Base-by-base conservation (phyloP, 2,329 filamentous ascomycete species). In the Colletotrichum coccodes region DNA sequence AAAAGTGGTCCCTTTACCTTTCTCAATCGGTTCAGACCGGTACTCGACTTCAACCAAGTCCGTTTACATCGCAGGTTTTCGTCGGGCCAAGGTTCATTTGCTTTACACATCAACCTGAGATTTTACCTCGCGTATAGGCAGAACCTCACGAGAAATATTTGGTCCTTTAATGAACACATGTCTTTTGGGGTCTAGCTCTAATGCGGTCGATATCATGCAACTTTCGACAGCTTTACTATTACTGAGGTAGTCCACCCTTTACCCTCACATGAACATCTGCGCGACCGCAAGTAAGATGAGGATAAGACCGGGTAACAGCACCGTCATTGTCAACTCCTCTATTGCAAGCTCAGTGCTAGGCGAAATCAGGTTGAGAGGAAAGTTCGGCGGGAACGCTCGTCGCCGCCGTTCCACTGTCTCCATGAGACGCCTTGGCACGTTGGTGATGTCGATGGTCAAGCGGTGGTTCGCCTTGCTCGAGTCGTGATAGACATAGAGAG, bases 401-500 rank as follows among this genome's bases (percentile, higher is more conserved):
- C 72, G 71, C 11, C 70, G 62, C 21, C 66, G 52, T 40, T 66
- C 60, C 12, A 67, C 60, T 34, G 53, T 68, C 28, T 68, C 61
- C 47, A 68, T 16, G 26, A 77, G 62, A 14, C 76, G 78, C 50
- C 71, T 42, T 8, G 71, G 59, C 1, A 74, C 56, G 2, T 75
- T 71, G 9, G 70, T 54, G 6, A 79, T 75, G 46, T 73, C 68
- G 6, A 79, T 67, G 3, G 72, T 59, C 11, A 79, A 26, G 21
- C 75, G 73, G 21, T 74, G 71, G 2, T 61, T 56, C 0, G 61
- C 32, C 14, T 57, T 50, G 12, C 60, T 53, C 0, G 56, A 26
- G 3, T 60, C 40, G 11, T 77, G 75, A 3, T 65, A 67, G 12
- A 78, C 72, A 4, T 75, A 74, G 1, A 80, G 59, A 3, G 79